A percentile compares a stretch with the other conserved stretches of the same genome.
phyloP scores from a whole-genome alignment of 371 early-diverging fungal genomes.

The Apophysomyces elegans region DNA sequence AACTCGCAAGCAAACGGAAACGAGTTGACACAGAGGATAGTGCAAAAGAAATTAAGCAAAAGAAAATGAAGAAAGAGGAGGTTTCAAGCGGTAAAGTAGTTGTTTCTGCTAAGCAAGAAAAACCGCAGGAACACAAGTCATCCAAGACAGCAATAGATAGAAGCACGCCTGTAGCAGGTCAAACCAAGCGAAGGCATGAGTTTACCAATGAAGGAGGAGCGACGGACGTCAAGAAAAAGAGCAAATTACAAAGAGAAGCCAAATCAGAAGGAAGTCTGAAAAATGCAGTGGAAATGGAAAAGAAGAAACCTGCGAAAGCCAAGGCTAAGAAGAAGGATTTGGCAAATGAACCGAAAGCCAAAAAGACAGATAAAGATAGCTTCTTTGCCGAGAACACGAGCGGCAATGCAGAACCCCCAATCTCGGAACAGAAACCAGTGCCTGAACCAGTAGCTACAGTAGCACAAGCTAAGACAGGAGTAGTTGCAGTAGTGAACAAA shows the following conservation, averaged over 20 bases:
- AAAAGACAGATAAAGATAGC: constrained; percentile 33
- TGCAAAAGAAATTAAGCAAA: neutral
- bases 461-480: constrained; percentile 54
- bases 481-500: constrained; percentile 62
- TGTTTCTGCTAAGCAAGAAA: neutral
- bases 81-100: neutral
- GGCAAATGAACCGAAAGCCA: constrained; percentile 28
- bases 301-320: neutral
- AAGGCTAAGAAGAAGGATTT: constrained; percentile 13
- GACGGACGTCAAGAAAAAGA: neutral
- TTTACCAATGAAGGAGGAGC: neutral
- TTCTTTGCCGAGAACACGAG: constrained; percentile 23
- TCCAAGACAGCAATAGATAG: neutral
- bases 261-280: neutral
- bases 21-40: neutral
- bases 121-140: neutral
- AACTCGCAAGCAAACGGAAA: neutral
- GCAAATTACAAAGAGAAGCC: neutral
- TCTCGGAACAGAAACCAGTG: neutral
- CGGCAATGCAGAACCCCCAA: neutral
- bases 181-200: neutral
- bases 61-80: constrained; percentile 2
- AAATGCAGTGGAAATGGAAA: neutral
- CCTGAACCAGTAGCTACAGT: constrained; percentile 9
- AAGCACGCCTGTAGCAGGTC: neutral